These are phyloP conservation scores for Solanum gandarillasii DNA, from an alignment of 257 asterid genomes.

Conservation along the genomic window DNA sequence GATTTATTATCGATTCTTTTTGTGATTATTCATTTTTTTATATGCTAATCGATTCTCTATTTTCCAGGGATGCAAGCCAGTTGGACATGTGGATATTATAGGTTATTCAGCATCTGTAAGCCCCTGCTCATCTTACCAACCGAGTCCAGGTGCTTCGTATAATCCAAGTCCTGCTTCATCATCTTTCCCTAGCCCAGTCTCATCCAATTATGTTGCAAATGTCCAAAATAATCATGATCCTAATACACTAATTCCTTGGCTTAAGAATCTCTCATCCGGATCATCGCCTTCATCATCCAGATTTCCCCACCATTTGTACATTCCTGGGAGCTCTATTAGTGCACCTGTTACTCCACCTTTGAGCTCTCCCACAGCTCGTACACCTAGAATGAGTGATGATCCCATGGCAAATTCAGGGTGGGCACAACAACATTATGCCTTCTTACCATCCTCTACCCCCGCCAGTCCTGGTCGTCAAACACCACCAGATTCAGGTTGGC, in stretches of 20 bases:
- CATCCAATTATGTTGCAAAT: conserved; percentile 42
- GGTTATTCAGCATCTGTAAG: conserved; percentile 58
- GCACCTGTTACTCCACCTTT: conserved; percentile 97
- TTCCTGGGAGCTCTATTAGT: conserved; percentile 82
- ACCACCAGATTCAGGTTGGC: conserved; percentile 88
- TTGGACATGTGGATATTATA: conserved; percentile 47
- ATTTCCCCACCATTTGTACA: conserved; percentile 63
- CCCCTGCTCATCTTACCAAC: conserved; percentile 79
- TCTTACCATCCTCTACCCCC: conserved; percentile 77
- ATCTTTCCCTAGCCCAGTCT: conserved; percentile 68
- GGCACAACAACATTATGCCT: conserved; percentile 56
- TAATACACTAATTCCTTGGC: conserved; percentile 96
- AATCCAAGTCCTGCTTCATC: conserved; percentile 87
- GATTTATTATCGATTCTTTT: not conserved
- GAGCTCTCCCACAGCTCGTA: conserved; percentile 83
- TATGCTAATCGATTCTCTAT: conserved; percentile 2
- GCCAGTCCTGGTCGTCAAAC: conserved; percentile 75
- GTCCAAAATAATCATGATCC: conserved; percentile 45
- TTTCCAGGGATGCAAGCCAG: conserved; percentile 87
- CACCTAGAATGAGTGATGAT: conserved; percentile 63
- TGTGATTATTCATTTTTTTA: not conserved
- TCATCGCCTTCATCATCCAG: conserved; percentile 50
- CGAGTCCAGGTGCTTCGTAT: conserved; percentile 70
- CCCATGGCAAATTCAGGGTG: conserved; percentile 36
- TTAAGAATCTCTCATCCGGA: conserved; percentile 74